Evolutionary conservation across 306 rosid species (phyloP), one percentile per base, ranked within the genome.

Genomic region (Rubus idaeus): DNA sequence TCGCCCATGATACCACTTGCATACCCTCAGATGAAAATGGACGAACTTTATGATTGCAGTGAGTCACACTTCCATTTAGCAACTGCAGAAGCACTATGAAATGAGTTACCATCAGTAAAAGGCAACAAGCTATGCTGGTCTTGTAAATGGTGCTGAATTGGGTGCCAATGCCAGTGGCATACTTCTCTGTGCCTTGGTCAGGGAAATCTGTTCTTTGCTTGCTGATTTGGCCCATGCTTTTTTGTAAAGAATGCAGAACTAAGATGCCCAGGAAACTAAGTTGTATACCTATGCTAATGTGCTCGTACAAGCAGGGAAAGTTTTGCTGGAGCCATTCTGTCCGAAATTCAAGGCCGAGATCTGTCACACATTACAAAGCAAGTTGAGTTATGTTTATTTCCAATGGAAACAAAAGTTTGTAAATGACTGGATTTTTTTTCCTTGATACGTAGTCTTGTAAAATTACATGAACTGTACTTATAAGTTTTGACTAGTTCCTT

Each of bases 251-350:
- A 62, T 81, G 89, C 42, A 90, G 40, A 35, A 83, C 47, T 6
- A 89, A 63, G 46, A 84, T 68, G 40, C 80, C 85, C 42, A 81
- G 53, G 79, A 95, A 88, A 2, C 76, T 83, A 45, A 89, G 71
- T 66, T 91, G 93, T 83, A 89, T 79, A 13, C 80, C 87, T 42
- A 92, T 60, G 83, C 76, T 83, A 45, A 90, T 79, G 61, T 82
- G 65, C 89, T 95, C 98, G 84, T 86, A 83, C 76, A 88, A 66
- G 83, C 98, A 95, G 18, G 97, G 87, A 44, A 89, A 85, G 20
- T 84, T 79, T 63, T 85, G 60, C 74, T 85, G 87, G 46, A 74
- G 69, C 93, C 96, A 87, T 84, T 83, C 41, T 53, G 82, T 73
- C 81, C 70, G 61, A 47, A 78, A 68, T 72, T 74, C 71, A 58